Percentiles rank a stretch among this genome's conserved stretches.
These are phyloP conservation scores for Choiromyces venosus DNA, from an alignment of 495 filamentous ascomycete species.

Conservation along the genomic window DNA sequence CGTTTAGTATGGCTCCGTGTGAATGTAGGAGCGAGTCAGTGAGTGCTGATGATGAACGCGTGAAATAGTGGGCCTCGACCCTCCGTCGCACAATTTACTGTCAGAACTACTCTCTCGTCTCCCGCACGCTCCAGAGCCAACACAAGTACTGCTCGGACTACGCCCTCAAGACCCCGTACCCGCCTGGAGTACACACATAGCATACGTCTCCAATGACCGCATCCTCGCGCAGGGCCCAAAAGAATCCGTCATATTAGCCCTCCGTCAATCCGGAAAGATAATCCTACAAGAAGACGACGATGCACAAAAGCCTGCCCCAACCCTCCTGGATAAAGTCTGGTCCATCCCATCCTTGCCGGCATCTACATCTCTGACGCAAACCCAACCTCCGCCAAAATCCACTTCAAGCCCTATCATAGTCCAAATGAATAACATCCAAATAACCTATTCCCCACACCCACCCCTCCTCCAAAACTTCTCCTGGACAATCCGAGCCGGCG, in stretches of 20 bases:
- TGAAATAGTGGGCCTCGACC: slow-evolving; percentile 73
- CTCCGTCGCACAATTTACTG: slow-evolving; percentile 62
- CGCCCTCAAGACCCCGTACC: slow-evolving; percentile 81
- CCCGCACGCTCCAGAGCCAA: slow-evolving; percentile 54
- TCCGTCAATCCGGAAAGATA: slow-evolving; percentile 48
- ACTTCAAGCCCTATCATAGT: slow-evolving; percentile 48
- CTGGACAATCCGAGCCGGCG: slow-evolving; percentile 78
- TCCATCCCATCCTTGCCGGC: slow-evolving; percentile 38
- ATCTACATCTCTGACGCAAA: slow-evolving; percentile 14
- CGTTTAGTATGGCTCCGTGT: slow-evolving; percentile 60
- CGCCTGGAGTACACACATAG: slow-evolving; percentile 79
- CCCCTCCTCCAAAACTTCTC: slow-evolving; percentile 69
- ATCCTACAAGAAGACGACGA: slow-evolving; percentile 51
- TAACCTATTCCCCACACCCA: slow-evolving; percentile 60
- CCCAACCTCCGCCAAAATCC: slow-evolving; percentile 24
- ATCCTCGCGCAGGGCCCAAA: slow-evolving; percentile 56
- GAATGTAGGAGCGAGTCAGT: neutral
- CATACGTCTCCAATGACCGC: slow-evolving; percentile 58
- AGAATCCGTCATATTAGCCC: slow-evolving; percentile 48
- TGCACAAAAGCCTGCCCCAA: slow-evolving; percentile 7
- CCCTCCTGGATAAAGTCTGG: slow-evolving; percentile 38
- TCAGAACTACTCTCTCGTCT: slow-evolving; percentile 63
- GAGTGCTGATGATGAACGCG: slow-evolving; percentile 12
- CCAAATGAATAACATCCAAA: slow-evolving; percentile 75
- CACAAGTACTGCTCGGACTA: slow-evolving; percentile 69